These are phyloP conservation scores for Rhizophagus sp. DNA, from an alignment of 192 early-diverging fungal species.

Conservation along the genomic window DNA sequence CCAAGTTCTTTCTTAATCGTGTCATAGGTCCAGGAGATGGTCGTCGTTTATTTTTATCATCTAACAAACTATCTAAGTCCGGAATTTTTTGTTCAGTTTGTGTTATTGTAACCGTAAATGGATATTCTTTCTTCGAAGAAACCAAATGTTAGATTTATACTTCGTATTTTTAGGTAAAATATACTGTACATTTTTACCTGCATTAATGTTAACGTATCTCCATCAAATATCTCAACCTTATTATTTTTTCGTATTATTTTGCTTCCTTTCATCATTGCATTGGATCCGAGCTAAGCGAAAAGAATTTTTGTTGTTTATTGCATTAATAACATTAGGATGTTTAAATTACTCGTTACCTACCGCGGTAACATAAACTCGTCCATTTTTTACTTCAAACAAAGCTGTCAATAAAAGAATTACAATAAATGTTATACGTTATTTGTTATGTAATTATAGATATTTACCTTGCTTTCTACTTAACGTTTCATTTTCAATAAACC, in stretches of 20 bases:
- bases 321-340: not conserved
- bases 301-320: not conserved
- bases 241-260: conserved; percentile 19
- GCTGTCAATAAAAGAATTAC: not conserved
- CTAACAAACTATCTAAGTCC: not conserved
- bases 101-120: conserved; percentile 9
- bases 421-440: not conserved
- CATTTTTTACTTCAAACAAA: conserved; percentile 6
- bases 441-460: not conserved
- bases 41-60: not conserved
- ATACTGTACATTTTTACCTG: not conserved
- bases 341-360: not conserved
- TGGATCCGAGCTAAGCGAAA: conserved; percentile 2
- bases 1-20: not conserved
- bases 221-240: conserved; percentile 6
- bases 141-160: not conserved
- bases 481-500: not conserved
- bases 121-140: conserved; percentile 5
- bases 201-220: conserved; percentile 19
- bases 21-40: not conserved
- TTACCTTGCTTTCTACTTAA: conserved; percentile 14
- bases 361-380: conserved; percentile 15
- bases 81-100: not conserved
- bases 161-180: not conserved
- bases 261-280: conserved; percentile 12